phyloP scores from a whole-genome alignment of 2,329 filamentous ascomycete species.

The Verticillium zaregamsianum region DNA sequence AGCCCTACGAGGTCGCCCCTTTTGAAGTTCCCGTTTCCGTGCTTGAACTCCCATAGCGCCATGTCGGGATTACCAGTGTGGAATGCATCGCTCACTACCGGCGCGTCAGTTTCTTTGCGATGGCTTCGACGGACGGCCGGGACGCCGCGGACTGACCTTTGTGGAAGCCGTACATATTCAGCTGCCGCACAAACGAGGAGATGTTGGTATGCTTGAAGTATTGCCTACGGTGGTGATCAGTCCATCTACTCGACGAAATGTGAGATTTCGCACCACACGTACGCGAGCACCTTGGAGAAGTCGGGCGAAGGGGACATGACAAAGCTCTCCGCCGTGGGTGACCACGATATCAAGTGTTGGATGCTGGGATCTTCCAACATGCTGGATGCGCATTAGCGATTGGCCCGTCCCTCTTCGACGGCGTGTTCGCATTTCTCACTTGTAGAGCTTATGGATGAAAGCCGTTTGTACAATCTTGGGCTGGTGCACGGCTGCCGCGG shows the following conservation, averaged over 20 bases:
- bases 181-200: conserved; percentile 92
- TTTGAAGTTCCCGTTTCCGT: conserved; percentile 96
- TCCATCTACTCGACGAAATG: neutral
- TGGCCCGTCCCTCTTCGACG: neutral
- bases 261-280: conserved; percentile 34
- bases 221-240: conserved; percentile 53
- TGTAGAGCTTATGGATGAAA: conserved; percentile 98
- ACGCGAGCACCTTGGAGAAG: conserved; percentile 98
- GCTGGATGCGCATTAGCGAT: conserved; percentile 41
- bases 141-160: conserved; percentile 62
- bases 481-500: conserved; percentile 76
- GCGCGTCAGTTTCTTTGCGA: conserved; percentile 13
- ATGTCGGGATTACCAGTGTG: conserved; percentile 92
- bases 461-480: conserved; percentile 98
- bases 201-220: conserved; percentile 99
- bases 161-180: conserved; percentile 99
- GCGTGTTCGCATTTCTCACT: conserved; percentile 52
- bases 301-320: conserved; percentile 97
- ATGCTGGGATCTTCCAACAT: conserved; percentile 96
- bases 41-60: conserved; percentile 97
- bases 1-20: conserved; percentile 86
- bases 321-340: conserved; percentile 88
- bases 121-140: too few species aligned
- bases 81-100: conserved; percentile 90
- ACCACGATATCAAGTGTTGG: conserved; percentile 96